Percentiles rank a stretch among this genome's conserved stretches.
phyloP scores from a whole-genome alignment of 352 stramenopile species.

The Phytophthora meadii region DNA sequence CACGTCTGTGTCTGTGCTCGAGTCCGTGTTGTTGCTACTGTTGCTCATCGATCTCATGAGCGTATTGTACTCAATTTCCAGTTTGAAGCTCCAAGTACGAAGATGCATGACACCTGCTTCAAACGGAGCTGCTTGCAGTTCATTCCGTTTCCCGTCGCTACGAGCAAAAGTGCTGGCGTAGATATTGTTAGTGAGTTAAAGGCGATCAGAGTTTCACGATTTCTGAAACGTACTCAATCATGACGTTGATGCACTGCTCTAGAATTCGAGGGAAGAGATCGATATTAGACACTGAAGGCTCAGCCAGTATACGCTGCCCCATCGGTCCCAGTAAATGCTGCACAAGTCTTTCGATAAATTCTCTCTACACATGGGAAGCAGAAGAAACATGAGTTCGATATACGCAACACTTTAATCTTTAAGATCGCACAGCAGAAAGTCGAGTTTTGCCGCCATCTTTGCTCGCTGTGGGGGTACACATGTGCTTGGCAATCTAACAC shows the following conservation, averaged over 20 bases:
- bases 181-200: neutral
- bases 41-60: conserved; percentile 22
- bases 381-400: conserved; percentile 1
- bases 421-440: conserved; percentile 35
- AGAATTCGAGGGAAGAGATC: conserved; percentile 62
- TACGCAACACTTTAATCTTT: neutral
- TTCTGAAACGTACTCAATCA: conserved; percentile 50
- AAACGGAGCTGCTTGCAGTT: conserved; percentile 48
- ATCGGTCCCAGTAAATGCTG: conserved; percentile 59
- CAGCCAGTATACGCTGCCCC: conserved; percentile 43
- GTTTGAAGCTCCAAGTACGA: conserved; percentile 50
- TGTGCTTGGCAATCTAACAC: conserved; percentile 38
- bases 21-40: conserved; percentile 25
- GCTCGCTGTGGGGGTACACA: conserved; percentile 34
- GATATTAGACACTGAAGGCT: conserved; percentile 46
- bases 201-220: neutral
- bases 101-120: conserved; percentile 57
- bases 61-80: conserved; percentile 66
- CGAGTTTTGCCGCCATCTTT: conserved; percentile 27
- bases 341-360: conserved; percentile 61
- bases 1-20: conserved; percentile 17
- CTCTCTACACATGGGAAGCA: conserved; percentile 36
- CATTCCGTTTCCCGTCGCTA: conserved; percentile 54
- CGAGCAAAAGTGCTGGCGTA: conserved; percentile 29
- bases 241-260: conserved; percentile 64